These are phyloP conservation scores for Neurospora intermedia DNA, from an alignment of 495 filamentous ascomycete genomes.

Conservation along the genomic window DNA sequence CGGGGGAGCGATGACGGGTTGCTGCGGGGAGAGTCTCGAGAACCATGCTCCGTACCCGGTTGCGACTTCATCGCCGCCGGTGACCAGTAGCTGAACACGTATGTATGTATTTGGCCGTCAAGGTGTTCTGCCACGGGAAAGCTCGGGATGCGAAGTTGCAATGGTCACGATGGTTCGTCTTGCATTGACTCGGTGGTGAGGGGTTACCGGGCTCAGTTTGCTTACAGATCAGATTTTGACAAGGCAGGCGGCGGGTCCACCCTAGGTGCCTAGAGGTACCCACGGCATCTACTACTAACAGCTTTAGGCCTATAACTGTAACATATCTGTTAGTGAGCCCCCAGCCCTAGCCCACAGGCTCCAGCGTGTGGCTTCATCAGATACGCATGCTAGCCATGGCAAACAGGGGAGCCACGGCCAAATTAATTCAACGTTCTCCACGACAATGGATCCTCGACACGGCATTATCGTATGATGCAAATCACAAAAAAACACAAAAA, in stretches of 20 bases:
- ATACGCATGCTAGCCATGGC: not conserved
- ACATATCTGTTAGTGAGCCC: not conserved
- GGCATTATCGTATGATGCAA: not conserved
- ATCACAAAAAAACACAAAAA: not conserved
- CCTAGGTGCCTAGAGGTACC: not conserved
- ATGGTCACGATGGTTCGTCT: not conserved
- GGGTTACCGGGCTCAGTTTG: not conserved
- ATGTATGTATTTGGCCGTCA: not conserved
- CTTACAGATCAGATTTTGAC: not conserved
- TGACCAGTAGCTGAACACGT: not conserved
- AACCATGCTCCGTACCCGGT: not conserved
- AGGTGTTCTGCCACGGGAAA: not conserved
- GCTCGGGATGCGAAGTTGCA: not conserved
- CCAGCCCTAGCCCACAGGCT: not conserved
- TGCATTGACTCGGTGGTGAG: not conserved
- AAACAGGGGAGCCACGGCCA: not conserved
- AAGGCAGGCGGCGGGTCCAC: not conserved
- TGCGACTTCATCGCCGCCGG: not conserved
- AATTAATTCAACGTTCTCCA: not conserved
- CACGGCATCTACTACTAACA: not conserved
- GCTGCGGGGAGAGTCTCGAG: not conserved
- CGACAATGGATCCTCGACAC: not conserved
- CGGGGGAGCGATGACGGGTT: not conserved
- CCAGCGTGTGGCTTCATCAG: not conserved
- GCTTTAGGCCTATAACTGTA: accelerated